Percentiles rank a stretch among this genome's conserved stretches.
Conservation (phyloP, 345 rosid species). For the Laguncularia racemosa region DNA sequence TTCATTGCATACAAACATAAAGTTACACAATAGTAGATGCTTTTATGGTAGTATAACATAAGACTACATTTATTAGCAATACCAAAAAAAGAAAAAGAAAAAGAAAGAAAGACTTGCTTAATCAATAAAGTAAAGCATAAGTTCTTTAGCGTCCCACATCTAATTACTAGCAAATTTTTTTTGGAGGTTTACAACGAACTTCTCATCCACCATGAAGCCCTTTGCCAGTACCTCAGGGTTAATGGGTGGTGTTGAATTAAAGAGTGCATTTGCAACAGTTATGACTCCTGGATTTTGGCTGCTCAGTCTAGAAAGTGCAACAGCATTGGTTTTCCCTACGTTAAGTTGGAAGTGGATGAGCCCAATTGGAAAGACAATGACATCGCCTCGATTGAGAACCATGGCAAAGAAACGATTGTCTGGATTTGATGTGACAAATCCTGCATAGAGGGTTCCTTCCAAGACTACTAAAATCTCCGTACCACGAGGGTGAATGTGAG, state of each 20-base stretch:
- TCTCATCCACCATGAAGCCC: constrained; percentile 16
- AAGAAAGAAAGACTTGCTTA: too few relatives aligned
- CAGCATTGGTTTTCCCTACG: constrained; percentile 8
- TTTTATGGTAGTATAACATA: too few relatives aligned
- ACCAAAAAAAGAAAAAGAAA: too few relatives aligned
- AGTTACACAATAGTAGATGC: too few relatives aligned
- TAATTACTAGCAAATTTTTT: background rate
- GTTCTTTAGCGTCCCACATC: too few relatives aligned
- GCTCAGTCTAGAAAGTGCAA: constrained; percentile 15
- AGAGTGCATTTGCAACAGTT: constrained; percentile 8
- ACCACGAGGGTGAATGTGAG: constrained; percentile 17
- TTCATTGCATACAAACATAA: too few relatives aligned
- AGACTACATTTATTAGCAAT: too few relatives aligned
- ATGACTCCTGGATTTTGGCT: constrained; percentile 18
- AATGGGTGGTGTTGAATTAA: constrained; percentile 12
- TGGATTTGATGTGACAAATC: constrained; percentile 17
- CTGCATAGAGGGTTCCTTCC: constrained; percentile 12
- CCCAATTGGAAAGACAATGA: constrained; percentile 17
- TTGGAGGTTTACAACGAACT: constrained; percentile 10
- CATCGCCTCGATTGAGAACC: constrained; percentile 13
- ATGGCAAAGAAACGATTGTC: constrained; percentile 16
- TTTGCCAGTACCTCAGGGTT: constrained; percentile 8
- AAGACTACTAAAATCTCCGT: too few relatives aligned
- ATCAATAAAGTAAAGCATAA: too few relatives aligned
- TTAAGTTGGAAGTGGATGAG: constrained; percentile 19